Conservation (phyloP, 2,329 filamentous ascomycete species). For the Fusarium cicatricum region DNA sequence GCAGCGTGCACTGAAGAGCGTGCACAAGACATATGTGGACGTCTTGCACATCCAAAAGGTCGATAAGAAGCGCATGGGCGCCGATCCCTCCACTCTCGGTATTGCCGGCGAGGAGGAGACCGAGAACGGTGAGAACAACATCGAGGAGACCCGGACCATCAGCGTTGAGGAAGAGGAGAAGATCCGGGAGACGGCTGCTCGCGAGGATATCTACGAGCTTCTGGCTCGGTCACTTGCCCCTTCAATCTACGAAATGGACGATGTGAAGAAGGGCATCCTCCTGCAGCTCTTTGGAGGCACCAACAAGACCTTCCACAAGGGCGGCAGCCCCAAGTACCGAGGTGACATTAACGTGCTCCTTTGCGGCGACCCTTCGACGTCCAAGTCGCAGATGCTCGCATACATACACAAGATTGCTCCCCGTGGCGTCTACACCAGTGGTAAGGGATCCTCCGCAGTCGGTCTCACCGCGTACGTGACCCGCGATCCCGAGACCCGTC, state of each 20-base stretch:
- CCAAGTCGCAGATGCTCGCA: conserved; percentile 92
- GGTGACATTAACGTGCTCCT: conserved; percentile 97
- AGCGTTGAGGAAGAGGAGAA: conserved; percentile 86
- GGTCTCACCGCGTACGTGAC: conserved; percentile 85
- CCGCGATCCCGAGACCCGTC: conserved; percentile 80
- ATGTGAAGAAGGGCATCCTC: conserved; percentile 98
- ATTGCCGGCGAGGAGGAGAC: conserved; percentile 75
- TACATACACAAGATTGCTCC: conserved; percentile 99
- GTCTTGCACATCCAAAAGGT: conserved; percentile 96
- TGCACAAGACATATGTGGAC: conserved; percentile 98
- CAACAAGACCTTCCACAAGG: conserved; percentile 97
- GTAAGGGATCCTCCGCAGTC: conserved; percentile 82
- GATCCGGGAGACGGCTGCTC: conserved; percentile 81
- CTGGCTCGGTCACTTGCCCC: conserved; percentile 90
- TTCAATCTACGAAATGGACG: conserved; percentile 97
- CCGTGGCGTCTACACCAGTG: conserved; percentile 82
- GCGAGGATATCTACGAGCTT: conserved; percentile 91
- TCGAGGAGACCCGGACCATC: conserved; percentile 86
- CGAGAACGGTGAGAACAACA: conserved; percentile 72
- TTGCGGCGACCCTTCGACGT: conserved; percentile 95
- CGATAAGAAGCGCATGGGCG: conserved; percentile 92
- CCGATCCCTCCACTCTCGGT: conserved; percentile 88
- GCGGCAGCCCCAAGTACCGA: conserved; percentile 92
- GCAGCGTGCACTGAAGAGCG: conserved; percentile 89
- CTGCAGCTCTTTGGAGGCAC: conserved; percentile 97